phyloP scores from a whole-genome alignment of 208 protist species.

The Leishmania major region DNA sequence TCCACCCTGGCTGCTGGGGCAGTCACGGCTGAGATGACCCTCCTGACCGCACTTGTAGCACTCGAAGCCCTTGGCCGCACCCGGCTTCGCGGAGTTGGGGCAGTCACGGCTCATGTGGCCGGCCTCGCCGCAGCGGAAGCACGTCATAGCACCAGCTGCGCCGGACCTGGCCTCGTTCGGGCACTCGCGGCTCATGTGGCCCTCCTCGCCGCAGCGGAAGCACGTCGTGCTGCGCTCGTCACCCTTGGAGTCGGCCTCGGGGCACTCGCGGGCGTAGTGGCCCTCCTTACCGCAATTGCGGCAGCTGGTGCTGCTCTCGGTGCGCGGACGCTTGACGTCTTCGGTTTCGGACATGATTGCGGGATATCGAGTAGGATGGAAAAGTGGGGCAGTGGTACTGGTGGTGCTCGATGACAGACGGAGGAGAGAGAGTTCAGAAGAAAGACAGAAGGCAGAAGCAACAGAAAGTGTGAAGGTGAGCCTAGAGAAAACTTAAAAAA shows the following conservation, averaged over 20 bases:
- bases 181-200: slow-evolving; percentile 75
- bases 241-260: slow-evolving; percentile 48
- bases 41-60: slow-evolving; percentile 80
- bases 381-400: neutral
- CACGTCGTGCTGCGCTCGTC: slow-evolving; percentile 53
- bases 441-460: neutral
- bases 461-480: neutral
- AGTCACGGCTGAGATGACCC: slow-evolving; percentile 82
- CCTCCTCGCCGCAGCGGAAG: slow-evolving; percentile 63
- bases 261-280: slow-evolving; percentile 87
- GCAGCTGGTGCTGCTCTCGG: slow-evolving; percentile 51
- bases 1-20: slow-evolving; percentile 53
- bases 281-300: slow-evolving; percentile 82
- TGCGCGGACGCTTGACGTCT: slow-evolving; percentile 31
- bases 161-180: slow-evolving; percentile 44
- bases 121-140: slow-evolving; percentile 78
- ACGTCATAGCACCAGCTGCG: slow-evolving; percentile 53
- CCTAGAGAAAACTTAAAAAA: slow-evolving; percentile 13
- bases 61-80: slow-evolving; percentile 46
- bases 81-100: slow-evolving; percentile 62
- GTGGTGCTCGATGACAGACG: neutral
- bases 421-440: neutral
- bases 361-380: neutral
- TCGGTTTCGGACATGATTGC: slow-evolving; percentile 34
- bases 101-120: slow-evolving; percentile 90